These are phyloP conservation scores for Lentinus tigrinus DNA, from an alignment of 768 basidiomycete genomes.

Conservation along the genomic window DNA sequence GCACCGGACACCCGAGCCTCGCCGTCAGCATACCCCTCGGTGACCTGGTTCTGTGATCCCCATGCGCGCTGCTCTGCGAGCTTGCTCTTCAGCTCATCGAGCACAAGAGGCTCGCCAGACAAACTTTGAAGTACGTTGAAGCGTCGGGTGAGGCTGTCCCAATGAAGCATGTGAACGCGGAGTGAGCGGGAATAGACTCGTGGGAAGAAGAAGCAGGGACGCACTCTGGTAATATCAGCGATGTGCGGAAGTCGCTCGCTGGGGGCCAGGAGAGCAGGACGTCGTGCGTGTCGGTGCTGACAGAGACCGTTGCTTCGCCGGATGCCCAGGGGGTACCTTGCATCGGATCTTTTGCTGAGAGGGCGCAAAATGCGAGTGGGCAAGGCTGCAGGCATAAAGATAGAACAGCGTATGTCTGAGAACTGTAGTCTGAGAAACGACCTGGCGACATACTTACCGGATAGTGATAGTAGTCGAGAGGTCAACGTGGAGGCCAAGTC, in stretches of 20 bases:
- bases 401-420: not conserved
- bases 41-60: constrained; percentile 65
- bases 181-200: constrained; percentile 11
- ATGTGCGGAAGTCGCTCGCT: constrained; percentile 79
- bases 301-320: constrained; percentile 23
- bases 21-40: constrained; percentile 48
- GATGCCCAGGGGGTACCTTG: constrained; percentile 47
- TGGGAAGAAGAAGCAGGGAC: constrained; percentile 31
- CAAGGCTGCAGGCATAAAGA: constrained; percentile 2
- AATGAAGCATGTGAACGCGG: constrained; percentile 22
- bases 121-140: constrained; percentile 77
- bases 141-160: constrained; percentile 69
- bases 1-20: constrained; percentile 6
- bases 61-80: constrained; percentile 76
- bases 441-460: constrained; percentile 55
- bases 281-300: constrained; percentile 30
- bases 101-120: constrained; percentile 60
- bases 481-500: too few species aligned
- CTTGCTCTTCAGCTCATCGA: constrained; percentile 63
- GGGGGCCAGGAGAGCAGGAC: constrained; percentile 60
- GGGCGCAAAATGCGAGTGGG: constrained; percentile 11
- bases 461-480: too few species aligned
- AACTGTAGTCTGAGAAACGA: constrained; percentile 29
- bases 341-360: constrained; percentile 76
- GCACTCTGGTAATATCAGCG: constrained; percentile 83